A percentile compares a stretch with the other conserved stretches of the same genome.
phyloP scores from a whole-genome alignment of 1,284 basidiomycete species.

The Cryptococcus depauperatus region DNA sequence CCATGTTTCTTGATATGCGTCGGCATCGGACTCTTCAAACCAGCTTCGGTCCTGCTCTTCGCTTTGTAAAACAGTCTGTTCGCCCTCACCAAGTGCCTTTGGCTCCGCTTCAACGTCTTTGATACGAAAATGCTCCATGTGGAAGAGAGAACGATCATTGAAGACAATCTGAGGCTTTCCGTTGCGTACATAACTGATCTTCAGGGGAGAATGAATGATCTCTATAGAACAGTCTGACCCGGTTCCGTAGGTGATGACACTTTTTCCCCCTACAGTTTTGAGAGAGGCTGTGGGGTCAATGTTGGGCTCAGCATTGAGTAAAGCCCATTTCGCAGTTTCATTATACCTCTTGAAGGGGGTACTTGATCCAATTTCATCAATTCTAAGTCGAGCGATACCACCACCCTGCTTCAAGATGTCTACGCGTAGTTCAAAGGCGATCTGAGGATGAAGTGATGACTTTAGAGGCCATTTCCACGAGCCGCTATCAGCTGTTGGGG shows the following conservation, averaged over 20 bases:
- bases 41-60: slow-evolving; percentile 54
- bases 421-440: slow-evolving; percentile 70
- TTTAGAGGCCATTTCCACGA: slow-evolving; percentile 57
- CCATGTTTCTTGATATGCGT: slow-evolving; percentile 84
- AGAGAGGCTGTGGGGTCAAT: slow-evolving; percentile 51
- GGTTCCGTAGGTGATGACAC: slow-evolving; percentile 42
- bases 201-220: slow-evolving; percentile 65
- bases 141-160: slow-evolving; percentile 81
- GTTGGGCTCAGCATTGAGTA: slow-evolving; percentile 58
- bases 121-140: slow-evolving; percentile 93
- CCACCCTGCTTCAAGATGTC: slow-evolving; percentile 62
- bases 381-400: slow-evolving; percentile 71
- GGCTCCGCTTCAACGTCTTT: slow-evolving; percentile 52
- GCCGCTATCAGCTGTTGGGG: slow-evolving; percentile 19
- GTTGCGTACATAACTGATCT: slow-evolving; percentile 60
- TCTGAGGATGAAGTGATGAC: slow-evolving; percentile 70
- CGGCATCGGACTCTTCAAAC: slow-evolving; percentile 78
- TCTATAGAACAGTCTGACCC: slow-evolving; percentile 45
- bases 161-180: slow-evolving; percentile 78
- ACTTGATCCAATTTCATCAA: slow-evolving; percentile 69
- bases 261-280: slow-evolving; percentile 39
- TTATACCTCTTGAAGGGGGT: slow-evolving; percentile 69
- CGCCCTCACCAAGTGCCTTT: slow-evolving; percentile 35
- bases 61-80: slow-evolving; percentile 44
- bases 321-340: slow-evolving; percentile 77